Conservation (phyloP, 2,329 filamentous ascomycete species). For the Curvularia verruculosa region DNA sequence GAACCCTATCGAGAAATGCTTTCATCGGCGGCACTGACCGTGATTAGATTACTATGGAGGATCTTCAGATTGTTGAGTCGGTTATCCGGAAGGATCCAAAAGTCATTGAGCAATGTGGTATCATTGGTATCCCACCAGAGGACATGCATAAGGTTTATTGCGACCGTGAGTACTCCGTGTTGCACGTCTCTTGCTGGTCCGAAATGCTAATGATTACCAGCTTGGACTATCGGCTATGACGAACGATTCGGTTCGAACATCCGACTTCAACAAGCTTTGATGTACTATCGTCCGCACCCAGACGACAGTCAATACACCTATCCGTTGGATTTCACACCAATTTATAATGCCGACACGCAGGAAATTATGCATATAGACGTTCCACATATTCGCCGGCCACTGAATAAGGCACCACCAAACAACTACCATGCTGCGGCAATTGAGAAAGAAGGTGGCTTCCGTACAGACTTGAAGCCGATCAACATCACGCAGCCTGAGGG, state of each 20-base stretch:
- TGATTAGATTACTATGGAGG: conserved; percentile 82
- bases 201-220: conserved; percentile 45
- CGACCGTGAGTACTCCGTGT: conserved; percentile 66
- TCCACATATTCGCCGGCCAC: conserved; percentile 73
- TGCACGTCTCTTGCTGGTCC: conserved; percentile 4
- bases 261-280: conserved; percentile 87
- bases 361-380: conserved; percentile 83
- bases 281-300: conserved; percentile 88
- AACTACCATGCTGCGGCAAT: conserved; percentile 80
- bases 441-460: conserved; percentile 58
- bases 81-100: conserved; percentile 77
- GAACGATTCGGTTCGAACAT: conserved; percentile 80
- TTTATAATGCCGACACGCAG: conserved; percentile 80
- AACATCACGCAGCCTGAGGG: conserved; percentile 35
- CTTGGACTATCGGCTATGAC: conserved; percentile 95
- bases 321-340: conserved; percentile 91
- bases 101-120: conserved; percentile 86
- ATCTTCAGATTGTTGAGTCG: conserved; percentile 79
- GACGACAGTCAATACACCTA: conserved; percentile 91
- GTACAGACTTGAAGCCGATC: conserved; percentile 28
- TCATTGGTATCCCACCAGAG: conserved; percentile 77
- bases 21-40: conserved; percentile 5
- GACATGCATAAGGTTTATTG: conserved; percentile 97
- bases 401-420: conserved; percentile 73
- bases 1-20: conserved; percentile 23